phyloP scores from a whole-genome alignment of 768 basidiomycete species.

The Boletus patriciae region DNA sequence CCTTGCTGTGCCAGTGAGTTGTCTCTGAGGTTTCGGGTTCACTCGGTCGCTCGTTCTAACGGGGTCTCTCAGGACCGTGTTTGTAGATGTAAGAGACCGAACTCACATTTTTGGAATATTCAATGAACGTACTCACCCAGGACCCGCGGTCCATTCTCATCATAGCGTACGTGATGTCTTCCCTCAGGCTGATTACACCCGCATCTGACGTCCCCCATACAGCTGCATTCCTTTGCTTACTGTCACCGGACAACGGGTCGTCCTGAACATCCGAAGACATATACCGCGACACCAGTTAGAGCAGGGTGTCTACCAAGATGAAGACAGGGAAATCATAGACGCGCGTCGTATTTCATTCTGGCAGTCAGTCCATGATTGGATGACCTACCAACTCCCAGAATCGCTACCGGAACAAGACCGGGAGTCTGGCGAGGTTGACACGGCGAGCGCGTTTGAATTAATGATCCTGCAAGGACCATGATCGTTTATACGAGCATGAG shows the following conservation, averaged over 20 bases:
- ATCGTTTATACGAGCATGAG: no score
- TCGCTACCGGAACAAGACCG: background rate
- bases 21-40: background rate
- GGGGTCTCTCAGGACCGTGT: background rate
- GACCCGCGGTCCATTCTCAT: conserved; percentile 1
- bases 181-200: background rate
- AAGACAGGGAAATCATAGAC: background rate
- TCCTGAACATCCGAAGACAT: conserved; percentile 14
- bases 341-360: background rate
- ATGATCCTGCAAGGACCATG: background rate
- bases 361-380: background rate
- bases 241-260: conserved; percentile 14
- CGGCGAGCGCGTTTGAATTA: background rate
- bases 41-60: background rate
- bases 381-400: background rate
- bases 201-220: background rate
- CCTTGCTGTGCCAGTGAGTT: conserved; percentile 6
- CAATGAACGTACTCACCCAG: background rate
- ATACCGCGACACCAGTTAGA: background rate
- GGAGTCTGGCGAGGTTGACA: background rate
- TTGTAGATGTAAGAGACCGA: background rate
- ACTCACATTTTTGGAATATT: background rate
- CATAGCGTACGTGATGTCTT: conserved; percentile 1
- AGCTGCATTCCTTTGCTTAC: conserved; percentile 3
- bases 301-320: no score